A percentile compares a stretch with the other conserved stretches of the same genome.
These are phyloP conservation scores for Solanum medicagineum DNA, from an alignment of 257 asterid species.

Conservation along the genomic window DNA sequence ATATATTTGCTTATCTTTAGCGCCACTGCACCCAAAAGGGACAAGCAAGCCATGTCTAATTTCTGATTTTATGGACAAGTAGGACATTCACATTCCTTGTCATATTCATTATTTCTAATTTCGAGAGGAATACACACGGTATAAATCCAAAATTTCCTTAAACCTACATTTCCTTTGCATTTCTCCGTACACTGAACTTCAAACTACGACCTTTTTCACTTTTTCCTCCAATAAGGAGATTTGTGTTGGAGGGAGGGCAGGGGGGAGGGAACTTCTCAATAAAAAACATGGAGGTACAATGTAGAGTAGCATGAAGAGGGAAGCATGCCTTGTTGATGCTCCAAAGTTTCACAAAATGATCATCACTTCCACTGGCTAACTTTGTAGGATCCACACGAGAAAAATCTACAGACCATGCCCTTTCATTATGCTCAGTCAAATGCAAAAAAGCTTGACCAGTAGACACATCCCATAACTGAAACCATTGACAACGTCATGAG, in stretches of 20 bases:
- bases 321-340: conserved; percentile 65
- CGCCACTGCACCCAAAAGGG: neutral
- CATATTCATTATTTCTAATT: neutral
- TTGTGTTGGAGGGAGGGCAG: neutral
- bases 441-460: conserved; percentile 62
- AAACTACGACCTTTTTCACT: neutral
- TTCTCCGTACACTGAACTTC: neutral
- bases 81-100: neutral
- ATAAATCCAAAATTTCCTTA: neutral
- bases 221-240: neutral
- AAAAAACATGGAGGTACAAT: neutral
- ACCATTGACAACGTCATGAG: conserved; percentile 16
- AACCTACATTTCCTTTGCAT: neutral
- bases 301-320: conserved; percentile 2
- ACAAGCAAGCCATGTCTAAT: neutral
- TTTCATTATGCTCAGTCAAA: conserved; percentile 56
- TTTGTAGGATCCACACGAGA: conserved; percentile 70
- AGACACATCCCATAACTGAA: conserved; percentile 92
- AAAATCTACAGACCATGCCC: conserved; percentile 98
- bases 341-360: conserved; percentile 85
- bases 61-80: neutral
- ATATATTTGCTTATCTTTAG: neutral
- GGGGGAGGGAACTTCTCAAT: neutral
- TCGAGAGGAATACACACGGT: neutral
- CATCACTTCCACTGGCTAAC: conserved; percentile 91